A percentile compares a stretch with the other conserved stretches of the same genome.
Evolutionary conservation across 2,329 filamentous ascomycete genomes (phyloP).

Genomic region (Colletotrichum cereale): DNA sequence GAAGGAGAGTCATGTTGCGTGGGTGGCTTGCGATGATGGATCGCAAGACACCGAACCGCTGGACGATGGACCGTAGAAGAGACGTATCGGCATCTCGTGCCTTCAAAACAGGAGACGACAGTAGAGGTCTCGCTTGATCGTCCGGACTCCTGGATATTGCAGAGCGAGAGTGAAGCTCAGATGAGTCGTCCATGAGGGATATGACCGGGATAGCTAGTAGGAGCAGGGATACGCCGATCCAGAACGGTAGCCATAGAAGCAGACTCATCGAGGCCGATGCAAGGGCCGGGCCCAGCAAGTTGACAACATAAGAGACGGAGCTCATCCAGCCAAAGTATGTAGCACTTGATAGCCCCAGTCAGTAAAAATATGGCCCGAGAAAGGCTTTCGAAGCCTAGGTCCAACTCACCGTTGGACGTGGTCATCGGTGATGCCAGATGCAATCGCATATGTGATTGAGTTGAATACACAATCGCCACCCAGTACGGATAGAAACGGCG

Average conservation of each 20-base stretch:
- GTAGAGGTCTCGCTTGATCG: conserved; percentile 52
- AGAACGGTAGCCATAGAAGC: conserved; percentile 58
- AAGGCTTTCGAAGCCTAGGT: conserved; percentile 18
- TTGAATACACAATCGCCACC: conserved; percentile 66
- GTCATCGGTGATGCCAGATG: conserved; percentile 59
- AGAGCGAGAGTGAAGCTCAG: neutral
- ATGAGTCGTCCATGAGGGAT: conserved; percentile 12
- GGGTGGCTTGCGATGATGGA: conserved; percentile 53
- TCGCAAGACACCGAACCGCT: conserved; percentile 46
- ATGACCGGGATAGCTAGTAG: conserved; percentile 50
- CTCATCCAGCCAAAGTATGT: conserved; percentile 65
- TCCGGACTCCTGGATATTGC: conserved; percentile 38
- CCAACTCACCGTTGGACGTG: conserved; percentile 48
- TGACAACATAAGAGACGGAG: conserved; percentile 61
- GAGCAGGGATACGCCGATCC: conserved; percentile 53
- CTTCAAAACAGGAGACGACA: conserved; percentile 55
- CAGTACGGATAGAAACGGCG: conserved; percentile 58
- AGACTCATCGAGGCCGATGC: conserved; percentile 60
- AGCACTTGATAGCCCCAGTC: conserved; percentile 48
- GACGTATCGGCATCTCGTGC: conserved; percentile 46
- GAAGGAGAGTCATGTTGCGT: conserved; percentile 57
- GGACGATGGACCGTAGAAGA: conserved; percentile 34
- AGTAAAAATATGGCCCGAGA: neutral
- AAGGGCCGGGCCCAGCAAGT: conserved; percentile 59
- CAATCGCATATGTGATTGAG: conserved; percentile 61